phyloP scores from a whole-genome alignment of 768 basidiomycete species.

The Trametes meyenii region DNA sequence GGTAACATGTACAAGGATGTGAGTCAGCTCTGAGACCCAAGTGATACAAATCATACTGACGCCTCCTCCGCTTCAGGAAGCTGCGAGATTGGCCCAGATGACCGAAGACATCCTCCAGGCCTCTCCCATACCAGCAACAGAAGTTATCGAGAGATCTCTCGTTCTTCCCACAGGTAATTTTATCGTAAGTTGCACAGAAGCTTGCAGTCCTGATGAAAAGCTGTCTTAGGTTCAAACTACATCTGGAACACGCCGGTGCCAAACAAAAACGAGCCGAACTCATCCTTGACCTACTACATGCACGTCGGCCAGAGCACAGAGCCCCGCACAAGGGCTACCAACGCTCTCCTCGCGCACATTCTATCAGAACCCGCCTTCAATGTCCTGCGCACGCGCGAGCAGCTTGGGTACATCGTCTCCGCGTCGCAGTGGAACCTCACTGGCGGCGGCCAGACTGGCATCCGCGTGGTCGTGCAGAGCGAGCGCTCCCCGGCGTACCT shows the following conservation, averaged over 20 bases:
- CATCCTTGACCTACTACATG: slow-evolving; percentile 82
- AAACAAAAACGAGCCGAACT: slow-evolving; percentile 88
- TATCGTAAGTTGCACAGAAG: not conserved
- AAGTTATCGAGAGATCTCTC: slow-evolving; percentile 55
- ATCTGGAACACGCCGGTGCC: slow-evolving; percentile 67
- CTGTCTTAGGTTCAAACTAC: slow-evolving; percentile 62
- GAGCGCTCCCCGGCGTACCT: slow-evolving; percentile 80
- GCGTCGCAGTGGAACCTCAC: slow-evolving; percentile 50
- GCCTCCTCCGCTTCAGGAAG: slow-evolving; percentile 55
- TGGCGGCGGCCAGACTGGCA: slow-evolving; percentile 64
- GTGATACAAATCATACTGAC: too few relatives aligned
- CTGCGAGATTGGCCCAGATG: slow-evolving; percentile 69
- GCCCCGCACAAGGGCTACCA: slow-evolving; percentile 62
- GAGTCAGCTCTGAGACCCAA: too few relatives aligned
- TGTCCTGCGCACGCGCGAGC: slow-evolving; percentile 88
- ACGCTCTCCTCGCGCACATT: slow-evolving; percentile 79
- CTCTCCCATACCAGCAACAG: slow-evolving; percentile 54
- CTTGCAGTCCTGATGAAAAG: slow-evolving; percentile 2
- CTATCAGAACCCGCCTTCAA: slow-evolving; percentile 92
- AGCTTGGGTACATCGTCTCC: slow-evolving; percentile 91
- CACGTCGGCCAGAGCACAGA: slow-evolving; percentile 74
- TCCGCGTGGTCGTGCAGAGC: slow-evolving; percentile 87
- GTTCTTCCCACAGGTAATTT: slow-evolving; percentile 67
- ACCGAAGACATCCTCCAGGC: slow-evolving; percentile 67
- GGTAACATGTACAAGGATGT: slow-evolving; percentile 90